A percentile compares a stretch with the other conserved stretches of the same genome.
Evolutionary conservation across 306 rosid genomes (phyloP).

Genomic region (Fragaria iinumae): DNA sequence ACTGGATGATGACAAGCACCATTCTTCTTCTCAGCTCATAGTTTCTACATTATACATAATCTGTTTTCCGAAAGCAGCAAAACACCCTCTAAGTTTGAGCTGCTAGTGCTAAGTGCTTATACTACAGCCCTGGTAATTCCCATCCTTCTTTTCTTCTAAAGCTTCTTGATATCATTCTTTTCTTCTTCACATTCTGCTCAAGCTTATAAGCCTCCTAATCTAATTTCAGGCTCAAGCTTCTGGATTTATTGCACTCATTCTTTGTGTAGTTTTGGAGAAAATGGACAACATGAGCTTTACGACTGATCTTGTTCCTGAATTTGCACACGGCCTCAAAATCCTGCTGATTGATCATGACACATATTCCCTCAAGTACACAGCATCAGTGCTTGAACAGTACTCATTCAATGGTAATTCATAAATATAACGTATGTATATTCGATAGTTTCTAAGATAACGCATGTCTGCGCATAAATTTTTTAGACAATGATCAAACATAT

Average conservation of each 20-base stretch:
- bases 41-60: not conserved
- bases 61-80: not conserved
- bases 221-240: conserved; percentile 1
- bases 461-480: not conserved
- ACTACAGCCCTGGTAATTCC: not conserved
- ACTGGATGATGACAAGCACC: not conserved
- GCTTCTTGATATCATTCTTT: not conserved
- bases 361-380: conserved; percentile 24
- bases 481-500: not conserved
- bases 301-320: conserved; percentile 25
- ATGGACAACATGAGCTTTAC: conserved; percentile 7
- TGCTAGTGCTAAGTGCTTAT: not conserved
- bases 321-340: conserved; percentile 40
- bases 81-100: not conserved
- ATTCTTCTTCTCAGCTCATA: not conserved
- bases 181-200: not conserved
- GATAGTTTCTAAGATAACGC: not conserved
- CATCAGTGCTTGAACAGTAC: conserved; percentile 37
- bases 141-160: not conserved
- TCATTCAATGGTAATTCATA: conserved; percentile 42
- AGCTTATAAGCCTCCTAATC: not conserved
- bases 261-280: not conserved
- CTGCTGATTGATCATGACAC: conserved; percentile 43
- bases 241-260: not conserved
- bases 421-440: not conserved